Percentiles rank a stretch among this genome's conserved stretches.
These are phyloP conservation scores for Furcasterigmium sp. DNA, from an alignment of 2,329 filamentous ascomycete genomes.

Conservation along the genomic window DNA sequence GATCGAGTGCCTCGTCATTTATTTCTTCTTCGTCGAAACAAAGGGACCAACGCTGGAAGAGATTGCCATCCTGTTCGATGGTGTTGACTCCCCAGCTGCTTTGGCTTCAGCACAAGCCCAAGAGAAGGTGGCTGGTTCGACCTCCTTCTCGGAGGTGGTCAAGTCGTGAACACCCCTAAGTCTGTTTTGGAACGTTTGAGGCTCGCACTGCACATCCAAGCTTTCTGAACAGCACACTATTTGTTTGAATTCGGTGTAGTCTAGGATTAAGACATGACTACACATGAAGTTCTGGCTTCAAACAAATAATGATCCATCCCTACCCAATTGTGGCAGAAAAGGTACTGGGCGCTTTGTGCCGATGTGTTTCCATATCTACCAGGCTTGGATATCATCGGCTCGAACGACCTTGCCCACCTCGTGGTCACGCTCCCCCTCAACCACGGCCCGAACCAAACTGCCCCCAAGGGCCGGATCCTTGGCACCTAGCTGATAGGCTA, in stretches of 20 bases:
- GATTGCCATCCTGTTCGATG: constrained; percentile 12
- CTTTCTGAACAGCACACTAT: too few relatives aligned
- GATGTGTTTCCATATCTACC: constrained; percentile 1
- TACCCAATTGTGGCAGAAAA: too few relatives aligned
- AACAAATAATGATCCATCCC: too few relatives aligned
- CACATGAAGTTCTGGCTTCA: too few relatives aligned
- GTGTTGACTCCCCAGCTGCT: constrained; percentile 7
- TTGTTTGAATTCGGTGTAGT: too few relatives aligned
- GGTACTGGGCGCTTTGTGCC: too few relatives aligned
- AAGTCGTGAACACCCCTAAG: too few relatives aligned
- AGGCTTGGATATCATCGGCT: constrained; percentile 7
- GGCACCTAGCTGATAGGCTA: constrained; percentile 14
- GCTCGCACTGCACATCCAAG: too few relatives aligned
- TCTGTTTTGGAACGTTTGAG: too few relatives aligned
- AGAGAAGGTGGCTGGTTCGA: too few relatives aligned
- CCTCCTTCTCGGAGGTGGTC: too few relatives aligned
- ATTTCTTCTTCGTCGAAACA: constrained; percentile 39
- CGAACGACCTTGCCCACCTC: constrained; percentile 31
- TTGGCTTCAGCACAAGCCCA: constrained; percentile 6
- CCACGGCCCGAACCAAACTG: constrained; percentile 29
- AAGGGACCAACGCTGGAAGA: constrained; percentile 50
- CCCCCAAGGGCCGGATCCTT: constrained; percentile 29
- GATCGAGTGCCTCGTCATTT: constrained; percentile 28
- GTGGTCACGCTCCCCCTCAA: constrained; percentile 33
- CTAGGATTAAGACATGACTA: too few relatives aligned